Base-by-base conservation (phyloP, 345 rosid genomes). In the Mallotus nudiflorus region DNA sequence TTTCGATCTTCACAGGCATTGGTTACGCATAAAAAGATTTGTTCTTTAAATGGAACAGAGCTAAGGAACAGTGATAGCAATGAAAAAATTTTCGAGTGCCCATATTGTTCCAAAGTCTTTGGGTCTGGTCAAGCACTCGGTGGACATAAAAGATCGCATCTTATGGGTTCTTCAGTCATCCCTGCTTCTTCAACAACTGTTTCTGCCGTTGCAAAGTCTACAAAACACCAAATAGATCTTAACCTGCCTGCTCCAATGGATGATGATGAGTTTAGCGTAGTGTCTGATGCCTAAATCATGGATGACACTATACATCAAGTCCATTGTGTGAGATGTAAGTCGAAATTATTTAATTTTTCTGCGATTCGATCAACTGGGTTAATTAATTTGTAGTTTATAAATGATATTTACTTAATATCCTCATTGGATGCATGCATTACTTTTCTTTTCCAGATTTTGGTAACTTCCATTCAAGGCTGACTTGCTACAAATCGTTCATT, bases 111-210 rank as follows among this genome's bases (percentile, higher is more conserved):
- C 22, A 72, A 53, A 52, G 76, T 80, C 15, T 80, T 80, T 46
- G 74, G 77, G 28, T 80, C 83, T 11, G 83, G 83, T 2, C 83
- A 80, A 53, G 83, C 83, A 14, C 70, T 80, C 1, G 83, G 83
- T 3, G 83, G 83, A 0, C 83, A 80, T 60, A 80, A 80, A 59
- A 68, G 77, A 52, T 72, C 80, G 2, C 83, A 80, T 63, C 65
- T 72, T 3, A 19, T 52, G 61, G 49, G 58, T 48, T 18, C 72
- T 62, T 45, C 78, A 16, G 13, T 46, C 0, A 27, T 28, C 5
- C 25, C 24, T 18, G 52, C 53, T 66, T 4, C n/a, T 28, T n/a
- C 3, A 25, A 13, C 50, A 24, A 18, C 35, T 44, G 27, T 12
- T 44, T 11, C 33, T 9, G 31, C 27, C 14, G 39, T 16, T 15